phyloP scores from a whole-genome alignment of 2,329 filamentous ascomycete species.

The Albophoma yamanashiensis region DNA sequence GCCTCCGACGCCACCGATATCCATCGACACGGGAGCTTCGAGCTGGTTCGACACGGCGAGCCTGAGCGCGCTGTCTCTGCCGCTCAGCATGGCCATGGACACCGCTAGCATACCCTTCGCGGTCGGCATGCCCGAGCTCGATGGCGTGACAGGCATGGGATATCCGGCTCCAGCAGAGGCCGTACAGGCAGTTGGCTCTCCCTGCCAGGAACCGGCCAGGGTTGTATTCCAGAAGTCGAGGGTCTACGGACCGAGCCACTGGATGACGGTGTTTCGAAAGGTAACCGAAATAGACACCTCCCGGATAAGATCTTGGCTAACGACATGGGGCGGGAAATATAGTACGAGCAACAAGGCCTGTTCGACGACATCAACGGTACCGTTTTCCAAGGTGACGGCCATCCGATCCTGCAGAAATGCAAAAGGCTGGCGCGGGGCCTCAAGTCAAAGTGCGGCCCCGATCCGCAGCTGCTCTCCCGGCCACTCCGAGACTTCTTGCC shows the following conservation, averaged over 20 bases:
- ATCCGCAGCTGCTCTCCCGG: neutral
- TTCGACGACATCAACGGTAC: neutral
- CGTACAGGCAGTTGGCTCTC: neutral
- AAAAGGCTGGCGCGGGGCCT: neutral
- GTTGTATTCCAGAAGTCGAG: neutral
- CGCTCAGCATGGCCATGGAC: neutral
- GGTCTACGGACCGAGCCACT: neutral
- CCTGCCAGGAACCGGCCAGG: neutral
- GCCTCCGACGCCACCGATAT: neutral
- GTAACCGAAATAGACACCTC: neutral
- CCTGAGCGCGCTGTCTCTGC: neutral
- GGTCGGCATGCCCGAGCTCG: neutral
- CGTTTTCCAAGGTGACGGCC: neutral
- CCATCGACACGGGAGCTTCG: neutral
- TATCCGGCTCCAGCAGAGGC: neutral
- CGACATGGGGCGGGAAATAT: too few relatives aligned
- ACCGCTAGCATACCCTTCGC: neutral
- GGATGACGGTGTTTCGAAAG: neutral
- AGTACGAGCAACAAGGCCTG: neutral
- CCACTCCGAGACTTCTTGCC: neutral
- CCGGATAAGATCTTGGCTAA: neutral
- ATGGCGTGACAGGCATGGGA: neutral
- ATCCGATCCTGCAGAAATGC: neutral
- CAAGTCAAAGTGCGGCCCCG: neutral
- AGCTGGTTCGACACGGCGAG: neutral